Conservation (phyloP, 148 eudicot genomes). For the Simmondsia chinensis region DNA sequence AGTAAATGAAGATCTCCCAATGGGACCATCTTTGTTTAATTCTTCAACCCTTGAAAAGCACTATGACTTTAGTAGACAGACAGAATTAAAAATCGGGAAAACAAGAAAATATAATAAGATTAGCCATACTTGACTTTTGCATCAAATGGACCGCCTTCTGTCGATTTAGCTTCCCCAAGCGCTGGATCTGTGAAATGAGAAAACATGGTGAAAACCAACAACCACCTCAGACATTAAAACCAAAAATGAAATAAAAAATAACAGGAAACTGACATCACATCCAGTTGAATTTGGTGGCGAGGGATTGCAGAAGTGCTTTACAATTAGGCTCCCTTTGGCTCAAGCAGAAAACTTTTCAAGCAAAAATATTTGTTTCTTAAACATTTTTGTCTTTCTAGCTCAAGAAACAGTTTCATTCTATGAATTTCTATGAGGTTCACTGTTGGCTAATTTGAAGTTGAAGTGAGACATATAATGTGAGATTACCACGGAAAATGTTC, state of each 20-base stretch:
- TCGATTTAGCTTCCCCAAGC: slow-evolving; percentile 35
- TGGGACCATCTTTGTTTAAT: slow-evolving; percentile 43
- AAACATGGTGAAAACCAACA: neutral
- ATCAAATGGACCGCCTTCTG: slow-evolving; percentile 50
- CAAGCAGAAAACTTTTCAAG: no score
- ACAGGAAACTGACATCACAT: neutral
- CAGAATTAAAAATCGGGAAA: slow-evolving; percentile 5
- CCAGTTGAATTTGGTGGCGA: no score
- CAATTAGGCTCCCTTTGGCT: no score
- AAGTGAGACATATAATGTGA: no score
- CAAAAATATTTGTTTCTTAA: no score
- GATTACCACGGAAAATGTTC: no score
- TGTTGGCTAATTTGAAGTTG: no score
- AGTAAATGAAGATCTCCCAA: slow-evolving; percentile 31
- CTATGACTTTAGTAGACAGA: slow-evolving; percentile 2
- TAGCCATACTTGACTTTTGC: slow-evolving; percentile 56
- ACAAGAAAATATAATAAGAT: slow-evolving; percentile 1
- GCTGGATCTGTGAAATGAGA: slow-evolving; percentile 26
- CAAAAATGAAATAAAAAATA: neutral
- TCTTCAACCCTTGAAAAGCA: slow-evolving; percentile 66
- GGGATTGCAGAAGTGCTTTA: no score
- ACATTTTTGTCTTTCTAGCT: no score
- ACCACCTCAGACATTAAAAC: no score
- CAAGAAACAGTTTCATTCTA: no score
- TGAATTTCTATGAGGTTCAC: no score